Conservation (phyloP, 352 stramenopile species). For the Phytophthora constricta region DNA sequence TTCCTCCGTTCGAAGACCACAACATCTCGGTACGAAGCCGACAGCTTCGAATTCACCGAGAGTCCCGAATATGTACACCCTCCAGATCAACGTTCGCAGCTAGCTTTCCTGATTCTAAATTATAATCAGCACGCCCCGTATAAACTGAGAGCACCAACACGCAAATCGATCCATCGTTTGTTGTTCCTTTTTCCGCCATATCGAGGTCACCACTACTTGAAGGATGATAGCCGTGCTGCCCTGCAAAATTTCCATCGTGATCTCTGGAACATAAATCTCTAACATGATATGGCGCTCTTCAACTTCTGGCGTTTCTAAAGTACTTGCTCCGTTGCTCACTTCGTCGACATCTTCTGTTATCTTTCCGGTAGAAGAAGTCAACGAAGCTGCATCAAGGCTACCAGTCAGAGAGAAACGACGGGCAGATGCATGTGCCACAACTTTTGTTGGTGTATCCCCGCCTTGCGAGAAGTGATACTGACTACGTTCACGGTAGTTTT, state of each 20-base stretch:
- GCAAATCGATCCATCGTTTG: slow-evolving; percentile 78
- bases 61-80: slow-evolving; percentile 74
- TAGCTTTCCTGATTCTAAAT: slow-evolving; percentile 51
- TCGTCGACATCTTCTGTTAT: slow-evolving; percentile 43
- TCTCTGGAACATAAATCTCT: slow-evolving; percentile 66
- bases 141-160: slow-evolving; percentile 61
- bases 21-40: slow-evolving; percentile 71
- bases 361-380: slow-evolving; percentile 32
- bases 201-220: slow-evolving; percentile 77
- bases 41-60: slow-evolving; percentile 64
- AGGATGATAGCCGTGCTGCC: slow-evolving; percentile 82
- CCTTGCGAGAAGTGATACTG: slow-evolving; percentile 48
- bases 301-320: slow-evolving; percentile 44
- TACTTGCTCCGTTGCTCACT: slow-evolving; percentile 34
- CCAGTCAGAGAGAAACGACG: slow-evolving; percentile 32
- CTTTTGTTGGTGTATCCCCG: slow-evolving; percentile 18
- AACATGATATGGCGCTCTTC: slow-evolving; percentile 68
- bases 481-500: slow-evolving; percentile 76
- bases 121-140: slow-evolving; percentile 58
- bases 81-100: slow-evolving; percentile 59
- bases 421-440: slow-evolving; percentile 19
- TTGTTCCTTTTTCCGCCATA: slow-evolving; percentile 72
- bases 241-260: slow-evolving; percentile 83
- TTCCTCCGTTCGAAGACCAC: slow-evolving; percentile 68
- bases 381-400: slow-evolving; percentile 27